phyloP scores from a whole-genome alignment of 2,329 filamentous ascomycete species.

The Lasiodiplodia citricola region DNA sequence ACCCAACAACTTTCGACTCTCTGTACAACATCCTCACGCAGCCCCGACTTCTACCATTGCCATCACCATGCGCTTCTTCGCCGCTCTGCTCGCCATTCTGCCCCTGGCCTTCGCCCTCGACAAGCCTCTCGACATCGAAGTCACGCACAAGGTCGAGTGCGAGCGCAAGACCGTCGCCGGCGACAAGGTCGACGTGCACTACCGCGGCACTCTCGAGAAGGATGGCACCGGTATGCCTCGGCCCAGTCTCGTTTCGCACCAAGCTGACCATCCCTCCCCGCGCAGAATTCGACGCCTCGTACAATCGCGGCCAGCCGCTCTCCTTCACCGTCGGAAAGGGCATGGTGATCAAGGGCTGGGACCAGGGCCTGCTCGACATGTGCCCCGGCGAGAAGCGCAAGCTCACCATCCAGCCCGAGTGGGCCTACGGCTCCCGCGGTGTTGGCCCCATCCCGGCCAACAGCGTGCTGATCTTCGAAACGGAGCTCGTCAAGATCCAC shows the following conservation, averaged over 20 bases:
- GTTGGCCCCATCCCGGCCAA: conserved; percentile 80
- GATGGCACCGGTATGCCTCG: conserved; percentile 60
- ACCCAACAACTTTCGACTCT: neutral
- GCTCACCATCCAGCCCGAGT: conserved; percentile 85
- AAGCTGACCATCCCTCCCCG: neutral
- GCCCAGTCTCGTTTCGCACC: neutral
- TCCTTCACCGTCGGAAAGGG: conserved; percentile 79
- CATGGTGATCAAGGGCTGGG: conserved; percentile 94
- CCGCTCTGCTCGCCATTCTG: conserved; percentile 17
- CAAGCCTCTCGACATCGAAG: conserved; percentile 46
- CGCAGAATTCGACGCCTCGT: conserved; percentile 74
- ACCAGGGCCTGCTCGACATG: conserved; percentile 88
- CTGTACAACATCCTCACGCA: too few species aligned
- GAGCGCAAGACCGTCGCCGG: conserved; percentile 51
- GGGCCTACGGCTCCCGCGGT: conserved; percentile 77
- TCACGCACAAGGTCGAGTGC: conserved; percentile 49
- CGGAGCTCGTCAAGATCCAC: conserved; percentile 69
- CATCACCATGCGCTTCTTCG: conserved; percentile 23
- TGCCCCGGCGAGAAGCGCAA: conserved; percentile 91
- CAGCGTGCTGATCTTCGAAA: conserved; percentile 90
- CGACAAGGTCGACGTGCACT: conserved; percentile 55
- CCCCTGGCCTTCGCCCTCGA: conserved; percentile 24
- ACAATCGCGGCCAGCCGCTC: conserved; percentile 78
- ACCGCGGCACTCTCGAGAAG: conserved; percentile 53
- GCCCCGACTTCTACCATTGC: neutral